Percentiles rank a stretch among this genome's conserved stretches.
Conservation (phyloP, 495 filamentous ascomycete species). For the Neurospora discreta region DNA sequence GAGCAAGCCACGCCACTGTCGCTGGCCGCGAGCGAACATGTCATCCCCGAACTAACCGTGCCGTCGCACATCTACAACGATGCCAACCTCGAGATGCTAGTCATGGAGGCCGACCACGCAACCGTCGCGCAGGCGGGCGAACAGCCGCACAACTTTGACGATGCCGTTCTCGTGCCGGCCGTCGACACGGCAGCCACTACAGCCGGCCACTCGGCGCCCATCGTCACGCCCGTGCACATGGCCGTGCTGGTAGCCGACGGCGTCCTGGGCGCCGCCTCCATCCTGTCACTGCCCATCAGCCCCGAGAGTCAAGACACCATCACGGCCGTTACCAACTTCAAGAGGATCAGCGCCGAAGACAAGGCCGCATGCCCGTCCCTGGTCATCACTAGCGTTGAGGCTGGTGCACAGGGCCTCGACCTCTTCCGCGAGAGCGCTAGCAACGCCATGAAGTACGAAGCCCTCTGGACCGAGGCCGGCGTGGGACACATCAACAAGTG, state of each 20-base stretch:
- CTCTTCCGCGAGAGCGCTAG: conserved; percentile 55
- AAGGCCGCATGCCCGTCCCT: conserved; percentile 22
- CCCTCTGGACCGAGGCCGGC: conserved; percentile 61
- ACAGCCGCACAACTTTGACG: conserved; percentile 26
- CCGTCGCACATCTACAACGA: conserved; percentile 57
- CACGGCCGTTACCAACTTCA: conserved; percentile 32
- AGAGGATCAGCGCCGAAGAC: conserved; percentile 23
- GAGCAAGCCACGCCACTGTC: conserved; percentile 6
- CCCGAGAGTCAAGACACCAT: conserved; percentile 23
- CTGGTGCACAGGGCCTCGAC: conserved; percentile 46
- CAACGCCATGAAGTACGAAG: conserved; percentile 59
- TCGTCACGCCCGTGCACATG: conserved; percentile 80
- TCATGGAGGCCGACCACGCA: conserved; percentile 44
- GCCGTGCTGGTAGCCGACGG: conserved; percentile 66
- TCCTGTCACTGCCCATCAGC: conserved; percentile 26
- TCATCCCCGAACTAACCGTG: conserved; percentile 41
- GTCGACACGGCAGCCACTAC: conserved; percentile 54
- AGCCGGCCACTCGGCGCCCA: conserved; percentile 46
- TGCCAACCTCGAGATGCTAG: conserved; percentile 65
- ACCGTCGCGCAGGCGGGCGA: conserved; percentile 26
- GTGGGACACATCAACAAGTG: conserved; percentile 55
- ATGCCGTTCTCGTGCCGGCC: conserved; percentile 59
- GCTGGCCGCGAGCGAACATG: conserved; percentile 12
- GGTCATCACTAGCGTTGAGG: conserved; percentile 23
- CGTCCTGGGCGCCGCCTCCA: conserved; percentile 29